Conservation (phyloP, 73 alveolate species). For the Stentor roeselii region DNA sequence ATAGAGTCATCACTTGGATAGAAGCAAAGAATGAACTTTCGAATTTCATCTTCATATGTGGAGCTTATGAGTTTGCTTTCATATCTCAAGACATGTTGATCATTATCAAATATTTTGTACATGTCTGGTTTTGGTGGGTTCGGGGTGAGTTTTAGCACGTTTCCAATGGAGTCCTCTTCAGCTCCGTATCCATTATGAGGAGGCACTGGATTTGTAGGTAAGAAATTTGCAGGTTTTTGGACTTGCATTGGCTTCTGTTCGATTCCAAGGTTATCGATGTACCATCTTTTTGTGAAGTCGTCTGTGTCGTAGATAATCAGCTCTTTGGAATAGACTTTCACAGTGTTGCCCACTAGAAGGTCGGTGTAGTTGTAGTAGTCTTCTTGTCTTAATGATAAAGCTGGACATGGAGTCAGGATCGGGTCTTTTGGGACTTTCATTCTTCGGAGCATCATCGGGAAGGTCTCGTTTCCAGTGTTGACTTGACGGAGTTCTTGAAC, state of each 20-base stretch:
- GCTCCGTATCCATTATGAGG: constrained; percentile 92
- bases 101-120: constrained; percentile 82
- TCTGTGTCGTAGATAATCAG: constrained; percentile 82
- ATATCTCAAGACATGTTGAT: constrained; percentile 85
- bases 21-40: constrained; percentile 87
- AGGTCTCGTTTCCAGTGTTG: constrained; percentile 87
- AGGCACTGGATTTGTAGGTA: constrained; percentile 84
- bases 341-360: constrained; percentile 70
- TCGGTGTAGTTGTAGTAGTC: constrained; percentile 81
- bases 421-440: too few species aligned
- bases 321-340: constrained; percentile 81
- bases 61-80: constrained; percentile 85
- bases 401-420: constrained; percentile 90
- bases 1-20: constrained; percentile 93
- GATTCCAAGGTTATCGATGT: constrained; percentile 69
- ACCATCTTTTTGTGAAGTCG: constrained; percentile 87
- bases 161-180: constrained; percentile 93
- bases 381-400: too few species aligned
- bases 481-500: constrained; percentile 83
- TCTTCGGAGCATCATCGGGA: constrained; percentile 89
- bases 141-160: constrained; percentile 75
- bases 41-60: constrained; percentile 85
- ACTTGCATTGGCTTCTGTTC: constrained; percentile 69
- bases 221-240: constrained; percentile 70
- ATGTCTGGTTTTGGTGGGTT: constrained; percentile 84